Conservation (phyloP, 495 filamentous ascomycete species). For the Daldinia concentrica region DNA sequence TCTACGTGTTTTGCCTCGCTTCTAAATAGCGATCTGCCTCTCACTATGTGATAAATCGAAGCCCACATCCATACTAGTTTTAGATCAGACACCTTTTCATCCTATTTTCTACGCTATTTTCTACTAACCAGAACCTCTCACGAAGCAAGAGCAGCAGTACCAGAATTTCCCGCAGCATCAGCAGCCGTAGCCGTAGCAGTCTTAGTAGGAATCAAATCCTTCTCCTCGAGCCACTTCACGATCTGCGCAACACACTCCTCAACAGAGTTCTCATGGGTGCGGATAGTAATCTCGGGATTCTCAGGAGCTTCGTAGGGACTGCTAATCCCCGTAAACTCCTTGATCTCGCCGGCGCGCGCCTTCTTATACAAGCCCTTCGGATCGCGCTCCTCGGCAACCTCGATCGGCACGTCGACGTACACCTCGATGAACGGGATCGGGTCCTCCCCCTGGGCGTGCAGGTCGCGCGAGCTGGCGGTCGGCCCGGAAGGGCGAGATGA, state of each 20-base stretch:
- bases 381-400: slow-evolving; percentile 91
- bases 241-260: slow-evolving; percentile 88
- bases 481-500: slow-evolving; percentile 92
- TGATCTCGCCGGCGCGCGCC: slow-evolving; percentile 89
- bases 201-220: slow-evolving; percentile 52
- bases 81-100: neutral
- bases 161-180: slow-evolving; percentile 23
- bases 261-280: slow-evolving; percentile 77
- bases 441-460: slow-evolving; percentile 70
- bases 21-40: slow-evolving; percentile 2
- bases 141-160: slow-evolving; percentile 31
- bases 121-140: slow-evolving; percentile 15
- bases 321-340: slow-evolving; percentile 94
- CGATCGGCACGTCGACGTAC: slow-evolving; percentile 85
- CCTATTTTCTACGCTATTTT: neutral
- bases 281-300: slow-evolving; percentile 84
- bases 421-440: slow-evolving; percentile 91
- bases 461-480: slow-evolving; percentile 83
- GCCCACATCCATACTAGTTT: neutral
- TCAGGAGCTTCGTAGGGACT: slow-evolving; percentile 94
- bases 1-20: slow-evolving; percentile 3
- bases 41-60: slow-evolving; percentile 1
- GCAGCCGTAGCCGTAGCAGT: slow-evolving; percentile 36
- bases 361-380: slow-evolving; percentile 99
- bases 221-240: slow-evolving; percentile 75